phyloP scores from a whole-genome alignment of 768 basidiomycete species.

The Cystofilobasidium capitatum region DNA sequence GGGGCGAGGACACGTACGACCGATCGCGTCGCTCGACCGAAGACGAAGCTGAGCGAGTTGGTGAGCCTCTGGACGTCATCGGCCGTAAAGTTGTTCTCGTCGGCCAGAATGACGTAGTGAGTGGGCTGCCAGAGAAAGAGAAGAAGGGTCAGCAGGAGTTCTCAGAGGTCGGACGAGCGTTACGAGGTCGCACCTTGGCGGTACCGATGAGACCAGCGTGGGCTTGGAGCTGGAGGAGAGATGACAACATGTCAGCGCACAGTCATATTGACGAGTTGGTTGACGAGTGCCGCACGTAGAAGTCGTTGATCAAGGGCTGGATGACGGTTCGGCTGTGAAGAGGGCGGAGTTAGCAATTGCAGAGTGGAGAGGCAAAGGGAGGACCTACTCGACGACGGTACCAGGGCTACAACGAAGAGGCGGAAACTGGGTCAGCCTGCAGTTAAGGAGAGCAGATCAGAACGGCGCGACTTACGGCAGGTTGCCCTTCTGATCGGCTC shows the following conservation, averaged over 20 bases:
- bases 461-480: too few relatives aligned
- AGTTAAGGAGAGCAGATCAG: too few relatives aligned
- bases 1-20: background rate
- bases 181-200: too few relatives aligned
- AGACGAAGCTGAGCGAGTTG: conserved; percentile 60
- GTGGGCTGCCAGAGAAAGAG: background rate
- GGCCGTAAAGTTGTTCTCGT: conserved; percentile 48
- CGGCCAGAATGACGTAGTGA: background rate
- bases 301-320: background rate
- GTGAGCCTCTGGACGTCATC: conserved; percentile 67
- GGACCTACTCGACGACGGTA: background rate
- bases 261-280: too few relatives aligned
- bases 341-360: background rate
- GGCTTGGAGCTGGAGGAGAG: too few relatives aligned
- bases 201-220: conserved; percentile 1
- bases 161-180: background rate
- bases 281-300: background rate
- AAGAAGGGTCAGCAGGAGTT: background rate
- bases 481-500: background rate
- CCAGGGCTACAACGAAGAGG: too few relatives aligned
- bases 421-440: too few relatives aligned
- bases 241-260: too few relatives aligned
- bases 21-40: conserved; percentile 72
- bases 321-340: background rate
- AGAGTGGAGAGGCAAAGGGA: background rate